phyloP scores from a whole-genome alignment of 352 stramenopile genomes.

The Blastocystis sp. region DNA sequence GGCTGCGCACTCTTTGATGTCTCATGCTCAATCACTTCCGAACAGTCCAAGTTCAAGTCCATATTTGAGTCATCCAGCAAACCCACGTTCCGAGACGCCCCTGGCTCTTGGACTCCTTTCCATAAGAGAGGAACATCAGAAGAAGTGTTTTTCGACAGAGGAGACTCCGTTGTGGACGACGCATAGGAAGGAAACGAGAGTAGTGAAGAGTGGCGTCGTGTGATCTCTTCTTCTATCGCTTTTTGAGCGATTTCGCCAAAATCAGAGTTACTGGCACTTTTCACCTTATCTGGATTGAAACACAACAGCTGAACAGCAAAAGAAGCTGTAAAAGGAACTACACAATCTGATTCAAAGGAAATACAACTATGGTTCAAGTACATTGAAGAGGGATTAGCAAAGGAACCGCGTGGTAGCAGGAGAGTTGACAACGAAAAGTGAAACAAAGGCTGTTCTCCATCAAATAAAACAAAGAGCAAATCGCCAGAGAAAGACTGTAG shows the following conservation, averaged over 20 bases:
- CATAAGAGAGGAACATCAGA: background rate
- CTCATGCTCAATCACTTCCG: background rate
- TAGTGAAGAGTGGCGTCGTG: background rate
- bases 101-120: conserved; percentile 7
- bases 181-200: background rate
- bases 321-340: background rate
- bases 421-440: conserved; percentile 41
- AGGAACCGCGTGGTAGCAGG: background rate
- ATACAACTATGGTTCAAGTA: conserved; percentile 38
- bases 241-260: background rate
- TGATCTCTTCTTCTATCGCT: background rate
- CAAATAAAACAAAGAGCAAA: conserved; percentile 22
- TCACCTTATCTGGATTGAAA: background rate
- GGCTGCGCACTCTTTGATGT: background rate
- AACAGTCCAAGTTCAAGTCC: background rate
- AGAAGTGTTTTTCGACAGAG: background rate
- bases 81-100: background rate
- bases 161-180: background rate
- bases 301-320: conserved; percentile 10
- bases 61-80: background rate
- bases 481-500: background rate
- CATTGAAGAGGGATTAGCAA: background rate
- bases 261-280: no score
- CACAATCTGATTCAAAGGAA: background rate
- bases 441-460: background rate